Evolutionary conservation across 2,329 filamentous ascomycete species (phyloP), one percentile per base, ranked within the genome.

Genomic region (Trichoderma sp.): DNA sequence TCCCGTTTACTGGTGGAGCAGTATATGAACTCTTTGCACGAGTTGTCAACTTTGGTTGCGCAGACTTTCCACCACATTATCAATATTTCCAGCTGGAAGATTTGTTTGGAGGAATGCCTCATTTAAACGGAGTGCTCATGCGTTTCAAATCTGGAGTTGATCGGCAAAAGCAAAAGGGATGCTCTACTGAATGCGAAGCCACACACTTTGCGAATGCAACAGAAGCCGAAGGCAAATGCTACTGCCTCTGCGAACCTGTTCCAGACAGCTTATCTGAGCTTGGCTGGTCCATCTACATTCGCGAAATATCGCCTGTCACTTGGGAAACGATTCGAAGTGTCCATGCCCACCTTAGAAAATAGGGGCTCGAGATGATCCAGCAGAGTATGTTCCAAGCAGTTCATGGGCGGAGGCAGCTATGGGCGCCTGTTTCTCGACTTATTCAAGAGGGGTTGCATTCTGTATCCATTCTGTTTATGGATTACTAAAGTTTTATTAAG

Each of bases 61-160:
- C 68, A 77, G 61, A 79, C 14, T 77, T 80, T 7, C 73, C 1
- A 3, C 10, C 75, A 8, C 80, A 76, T 24, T 87, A 83, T 71
- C 89, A 92, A 74, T 81, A 87, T 68, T 91, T 92, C 71, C 83
- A 87, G n/a, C 86, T 92, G 61, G 81, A 82, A 49, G 89, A 91
- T 73, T 76, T 92, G 0, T 89, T 88, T 72, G 86, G 87, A 70
- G 82, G 81, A 13, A 84, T 85, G 5, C 89, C 88, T 0, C 86
- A 85, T 65, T 53, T 80, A 6, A 74, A 73, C n/a, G 79, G 78
- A 14, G 68, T 73, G 11, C 73, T 80, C n/a, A n/a, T n/a, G 31
- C 47, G 47, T 49, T 62, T 37, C 13, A 62, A 49, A 11, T 4
- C 19, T 24, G 47, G 47, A 47, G n/a, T 24, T 19, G 29, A 71